Percentiles rank a stretch among this genome's conserved stretches.
Evolutionary conservation across 2,329 filamentous ascomycete species (phyloP).

Genomic region (Diaporthe aspalathi): DNA sequence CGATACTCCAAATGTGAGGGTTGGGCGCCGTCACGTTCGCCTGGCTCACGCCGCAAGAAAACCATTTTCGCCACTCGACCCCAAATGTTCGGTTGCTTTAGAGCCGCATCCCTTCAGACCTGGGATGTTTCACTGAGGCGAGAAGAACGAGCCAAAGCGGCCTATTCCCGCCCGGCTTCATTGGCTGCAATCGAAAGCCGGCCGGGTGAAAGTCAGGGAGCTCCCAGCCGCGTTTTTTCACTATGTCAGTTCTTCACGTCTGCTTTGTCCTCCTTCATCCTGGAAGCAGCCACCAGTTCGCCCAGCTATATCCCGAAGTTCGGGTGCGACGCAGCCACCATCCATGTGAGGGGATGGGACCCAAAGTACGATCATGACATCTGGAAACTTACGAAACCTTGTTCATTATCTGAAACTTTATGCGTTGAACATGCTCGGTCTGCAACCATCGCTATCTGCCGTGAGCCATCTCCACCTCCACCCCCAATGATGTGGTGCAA

Average conservation of each 20-base stretch:
- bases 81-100: neutral
- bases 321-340: neutral
- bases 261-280: neutral
- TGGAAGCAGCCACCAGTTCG: neutral
- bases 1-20: neutral
- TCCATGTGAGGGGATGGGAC: neutral
- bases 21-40: neutral
- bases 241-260: neutral
- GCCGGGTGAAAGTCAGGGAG: neutral
- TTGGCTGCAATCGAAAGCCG: neutral
- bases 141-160: neutral
- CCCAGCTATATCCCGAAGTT: constrained; percentile 17
- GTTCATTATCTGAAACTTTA: constrained; percentile 23
- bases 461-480: neutral
- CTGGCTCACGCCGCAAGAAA: neutral
- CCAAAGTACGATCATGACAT: constrained; percentile 13
- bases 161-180: neutral
- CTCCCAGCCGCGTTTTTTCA: neutral
- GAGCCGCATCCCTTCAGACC: constrained; percentile 13
- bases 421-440: constrained; percentile 6
- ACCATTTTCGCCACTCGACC: neutral
- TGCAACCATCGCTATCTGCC: neutral
- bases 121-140: constrained; percentile 17
- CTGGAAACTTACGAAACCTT: constrained; percentile 16
- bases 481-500: neutral